Evolutionary conservation across 2,329 filamentous ascomycete genomes (phyloP), one percentile per base, ranked within the genome.

Genomic region (Ceratocystis colombiana): DNA sequence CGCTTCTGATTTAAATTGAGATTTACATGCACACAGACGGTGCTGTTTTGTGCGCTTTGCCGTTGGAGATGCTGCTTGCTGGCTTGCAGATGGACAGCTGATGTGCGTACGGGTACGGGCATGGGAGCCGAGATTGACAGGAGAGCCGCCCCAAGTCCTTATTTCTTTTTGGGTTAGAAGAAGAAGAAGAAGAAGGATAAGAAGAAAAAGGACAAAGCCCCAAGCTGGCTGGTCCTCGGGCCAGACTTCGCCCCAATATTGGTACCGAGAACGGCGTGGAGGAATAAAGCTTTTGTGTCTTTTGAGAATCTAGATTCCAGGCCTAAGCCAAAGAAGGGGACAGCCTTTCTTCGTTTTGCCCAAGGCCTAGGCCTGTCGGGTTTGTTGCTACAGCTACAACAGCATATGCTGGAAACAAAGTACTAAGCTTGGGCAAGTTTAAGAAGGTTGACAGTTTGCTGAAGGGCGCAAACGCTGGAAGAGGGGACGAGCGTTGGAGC

Each of bases 111-210:
- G 48, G 48, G 20, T 53, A 28, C 48, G 22, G 48, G 48, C 48
- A 53, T 53, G n/a, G 48, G 48, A 53, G 48, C 48, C 48, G 55
- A 33, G 55, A 59, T 59, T 59, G 55, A 33, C 25, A 59, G 53
- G 33, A 33, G 5, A 10, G 46, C 17, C n/a, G 55, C 55, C 15
- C 48, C 48, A 53, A 53, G 48, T 53, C 48, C 15, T 53, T 22
- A 17, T 25, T 53, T 53, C 25, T 55, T 20, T n/a, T 48, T 48
- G 46, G 17, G 48, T 20, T 50, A 6, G 20, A 50, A 20, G n/a
- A 20, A 50, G 22, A 20, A 50, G 20, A 20, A 4, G 20, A 48
- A 48, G 20, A 48, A 48, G 20, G 5, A 20, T 3, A 48, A 17
- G 20, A 48, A 12, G 37, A 15, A 41, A 41, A 41, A 12, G 37